Percentiles rank a stretch among this genome's conserved stretches.
Evolutionary conservation across 495 filamentous ascomycete species (phyloP).

Genomic region (Chaetomium fimeti): DNA sequence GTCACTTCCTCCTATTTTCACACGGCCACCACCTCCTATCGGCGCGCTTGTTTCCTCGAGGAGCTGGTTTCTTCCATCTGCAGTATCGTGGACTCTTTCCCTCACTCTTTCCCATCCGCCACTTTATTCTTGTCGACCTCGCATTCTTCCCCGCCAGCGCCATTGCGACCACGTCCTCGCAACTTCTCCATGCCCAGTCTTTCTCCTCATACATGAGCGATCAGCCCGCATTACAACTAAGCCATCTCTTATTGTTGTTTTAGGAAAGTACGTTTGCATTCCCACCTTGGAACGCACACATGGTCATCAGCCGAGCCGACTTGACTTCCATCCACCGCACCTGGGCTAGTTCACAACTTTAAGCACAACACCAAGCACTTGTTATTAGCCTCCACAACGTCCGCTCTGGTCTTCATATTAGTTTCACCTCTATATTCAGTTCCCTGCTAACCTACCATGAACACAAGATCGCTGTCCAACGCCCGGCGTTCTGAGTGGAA

Average conservation of each 20-base stretch:
- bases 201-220: background rate
- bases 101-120: background rate
- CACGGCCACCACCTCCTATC: background rate
- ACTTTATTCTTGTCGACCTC: background rate
- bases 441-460: conserved; percentile 6
- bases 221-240: background rate
- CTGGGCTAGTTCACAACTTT: background rate
- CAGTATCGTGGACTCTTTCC: background rate
- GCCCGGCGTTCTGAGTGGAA: background rate
- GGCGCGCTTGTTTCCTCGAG: background rate
- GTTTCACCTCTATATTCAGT: background rate
- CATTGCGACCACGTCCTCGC: background rate
- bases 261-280: background rate
- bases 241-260: background rate
- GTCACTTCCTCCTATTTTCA: background rate
- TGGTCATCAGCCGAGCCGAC: background rate
- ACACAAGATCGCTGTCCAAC: background rate
- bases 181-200: background rate
- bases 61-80: background rate
- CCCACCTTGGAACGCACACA: background rate
- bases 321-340: background rate
- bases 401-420: background rate
- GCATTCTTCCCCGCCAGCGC: background rate
- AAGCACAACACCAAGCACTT: background rate
- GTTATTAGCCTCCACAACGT: background rate